Conservation (phyloP, 164 flowering plant genomes). For the Cinnamomum chago region DNA sequence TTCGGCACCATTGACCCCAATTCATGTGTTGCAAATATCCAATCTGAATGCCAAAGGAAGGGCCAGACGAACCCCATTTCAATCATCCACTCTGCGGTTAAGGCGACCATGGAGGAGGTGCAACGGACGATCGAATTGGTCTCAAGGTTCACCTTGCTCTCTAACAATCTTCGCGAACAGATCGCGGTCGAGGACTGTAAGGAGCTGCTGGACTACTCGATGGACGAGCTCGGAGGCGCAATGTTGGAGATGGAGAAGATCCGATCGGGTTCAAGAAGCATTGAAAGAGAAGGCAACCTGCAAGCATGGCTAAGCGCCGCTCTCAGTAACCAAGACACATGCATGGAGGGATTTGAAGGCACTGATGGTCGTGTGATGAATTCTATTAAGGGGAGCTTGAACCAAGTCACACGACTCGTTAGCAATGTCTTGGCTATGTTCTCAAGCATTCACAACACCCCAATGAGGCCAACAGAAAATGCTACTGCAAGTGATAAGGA, state of each 20-base stretch:
- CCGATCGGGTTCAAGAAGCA: constrained; percentile 26
- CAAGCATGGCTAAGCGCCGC: constrained; percentile 93
- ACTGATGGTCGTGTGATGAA: constrained; percentile 47
- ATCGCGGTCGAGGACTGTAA: constrained; percentile 74
- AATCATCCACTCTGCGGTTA: constrained; percentile 54
- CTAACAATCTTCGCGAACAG: constrained; percentile 59
- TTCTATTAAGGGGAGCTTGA: constrained; percentile 56
- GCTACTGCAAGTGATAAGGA: background rate
- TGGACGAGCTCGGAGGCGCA: constrained; percentile 75
- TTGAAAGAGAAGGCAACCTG: constrained; percentile 46
- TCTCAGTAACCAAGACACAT: constrained; percentile 86
- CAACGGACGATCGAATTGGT: constrained; percentile 37
- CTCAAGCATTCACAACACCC: constrained; percentile 39
- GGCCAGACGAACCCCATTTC: constrained; percentile 22
- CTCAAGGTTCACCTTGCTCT: constrained; percentile 48
- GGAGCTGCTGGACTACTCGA: constrained; percentile 77
- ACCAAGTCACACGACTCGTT: constrained; percentile 73
- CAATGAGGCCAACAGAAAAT: constrained; percentile 41
- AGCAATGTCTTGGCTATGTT: constrained; percentile 63
- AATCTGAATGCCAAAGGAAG: constrained; percentile 3
- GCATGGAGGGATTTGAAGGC: constrained; percentile 88
- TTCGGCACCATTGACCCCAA: constrained; percentile 26
- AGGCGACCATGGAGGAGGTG: constrained; percentile 47
- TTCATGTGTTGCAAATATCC: constrained; percentile 12
- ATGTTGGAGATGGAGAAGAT: constrained; percentile 53